These are phyloP conservation scores for Solanum lycopersicoides DNA, from an alignment of 257 asterid genomes.

Conservation along the genomic window DNA sequence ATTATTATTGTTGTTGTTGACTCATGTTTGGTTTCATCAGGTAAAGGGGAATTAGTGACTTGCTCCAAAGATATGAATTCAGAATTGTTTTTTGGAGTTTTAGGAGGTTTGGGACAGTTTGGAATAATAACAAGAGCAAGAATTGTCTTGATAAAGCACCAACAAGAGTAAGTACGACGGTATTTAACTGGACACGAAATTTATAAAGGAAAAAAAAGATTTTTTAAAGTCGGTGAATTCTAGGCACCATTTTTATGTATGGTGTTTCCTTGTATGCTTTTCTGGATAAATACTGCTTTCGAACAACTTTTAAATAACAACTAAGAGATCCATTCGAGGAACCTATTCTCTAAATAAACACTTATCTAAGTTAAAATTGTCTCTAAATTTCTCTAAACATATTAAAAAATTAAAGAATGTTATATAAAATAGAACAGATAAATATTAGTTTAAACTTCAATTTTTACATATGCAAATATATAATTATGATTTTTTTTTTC, in stretches of 20 bases:
- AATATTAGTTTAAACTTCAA: too few relatives aligned
- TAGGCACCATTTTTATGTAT: background rate
- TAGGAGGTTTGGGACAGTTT: slow-evolving; percentile 63
- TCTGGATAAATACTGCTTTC: background rate
- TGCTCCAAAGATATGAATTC: slow-evolving; percentile 36
- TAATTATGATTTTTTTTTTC: background rate
- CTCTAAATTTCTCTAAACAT: too few relatives aligned
- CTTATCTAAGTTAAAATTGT: background rate
- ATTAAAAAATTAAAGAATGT: background rate
- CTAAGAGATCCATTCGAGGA: background rate
- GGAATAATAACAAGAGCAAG: slow-evolving; percentile 56
- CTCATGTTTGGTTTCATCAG: slow-evolving; percentile 12
- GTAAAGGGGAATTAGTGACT: slow-evolving; percentile 39
- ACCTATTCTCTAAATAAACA: too few relatives aligned
- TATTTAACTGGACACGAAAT: background rate
- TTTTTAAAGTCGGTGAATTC: background rate
- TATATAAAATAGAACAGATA: background rate
- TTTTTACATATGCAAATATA: background rate
- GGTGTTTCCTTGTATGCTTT: background rate
- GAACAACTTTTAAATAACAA: too few relatives aligned
- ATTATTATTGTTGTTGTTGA: background rate
- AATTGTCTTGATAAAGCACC: slow-evolving; percentile 40
- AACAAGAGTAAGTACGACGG: slow-evolving; percentile 16
- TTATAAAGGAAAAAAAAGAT: background rate
- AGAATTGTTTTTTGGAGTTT: slow-evolving; percentile 38